Conservation (phyloP, 441 rosid genomes). For the Populus tomentosa region DNA sequence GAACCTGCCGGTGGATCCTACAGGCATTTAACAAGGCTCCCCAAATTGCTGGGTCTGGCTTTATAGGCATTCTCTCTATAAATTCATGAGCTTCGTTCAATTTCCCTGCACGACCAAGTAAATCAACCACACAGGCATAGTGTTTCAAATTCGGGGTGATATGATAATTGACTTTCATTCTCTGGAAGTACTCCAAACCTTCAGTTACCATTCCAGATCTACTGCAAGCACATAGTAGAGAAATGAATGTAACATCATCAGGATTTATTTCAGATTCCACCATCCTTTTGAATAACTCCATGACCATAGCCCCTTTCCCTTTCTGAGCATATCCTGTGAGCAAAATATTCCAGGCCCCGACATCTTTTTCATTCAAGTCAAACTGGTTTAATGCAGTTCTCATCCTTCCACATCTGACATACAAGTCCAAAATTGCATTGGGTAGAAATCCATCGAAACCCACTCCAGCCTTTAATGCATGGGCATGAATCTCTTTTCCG, state of each 20-base stretch:
- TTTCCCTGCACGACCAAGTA: slow-evolving; percentile 76
- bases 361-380: slow-evolving; percentile 55
- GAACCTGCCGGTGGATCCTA: slow-evolving; percentile 55
- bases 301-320: slow-evolving; percentile 53
- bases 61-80: slow-evolving; percentile 64
- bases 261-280: slow-evolving; percentile 49
- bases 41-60: slow-evolving; percentile 86
- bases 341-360: slow-evolving; percentile 82
- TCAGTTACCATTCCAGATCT: slow-evolving; percentile 75
- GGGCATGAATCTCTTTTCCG: slow-evolving; percentile 90
- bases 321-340: slow-evolving; percentile 67
- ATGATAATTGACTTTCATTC: slow-evolving; percentile 47
- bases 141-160: slow-evolving; percentile 75
- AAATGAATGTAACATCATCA: slow-evolving; percentile 69
- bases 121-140: slow-evolving; percentile 83
- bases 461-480: slow-evolving; percentile 58
- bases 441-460: slow-evolving; percentile 68
- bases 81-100: slow-evolving; percentile 65
- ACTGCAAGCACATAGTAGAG: slow-evolving; percentile 78
- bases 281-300: slow-evolving; percentile 63
- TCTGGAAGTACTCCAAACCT: slow-evolving; percentile 61
- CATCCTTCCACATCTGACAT: slow-evolving; percentile 87
- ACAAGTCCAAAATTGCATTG: slow-evolving; percentile 79
- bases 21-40: slow-evolving; percentile 91
- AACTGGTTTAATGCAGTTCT: slow-evolving; percentile 66